Evolutionary conservation across 140 eudicot species (phyloP).

Genomic region (Flaveria floridana): DNA sequence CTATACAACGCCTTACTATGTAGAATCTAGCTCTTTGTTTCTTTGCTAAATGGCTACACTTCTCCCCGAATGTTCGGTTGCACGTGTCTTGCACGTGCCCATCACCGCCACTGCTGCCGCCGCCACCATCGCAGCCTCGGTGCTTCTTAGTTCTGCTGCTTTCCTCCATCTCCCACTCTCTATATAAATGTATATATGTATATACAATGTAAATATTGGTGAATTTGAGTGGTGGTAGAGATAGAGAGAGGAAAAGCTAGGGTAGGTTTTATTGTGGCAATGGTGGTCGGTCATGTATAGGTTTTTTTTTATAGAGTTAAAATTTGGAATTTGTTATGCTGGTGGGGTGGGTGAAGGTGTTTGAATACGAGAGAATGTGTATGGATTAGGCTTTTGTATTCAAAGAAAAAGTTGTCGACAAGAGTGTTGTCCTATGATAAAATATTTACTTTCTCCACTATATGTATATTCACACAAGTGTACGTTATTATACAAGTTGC

Average conservation of each 20-base stretch:
- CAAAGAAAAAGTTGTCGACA: slow-evolving; percentile 31
- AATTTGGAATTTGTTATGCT: not conserved
- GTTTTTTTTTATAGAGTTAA: slow-evolving; percentile 24
- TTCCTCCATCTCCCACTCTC: slow-evolving; percentile 28
- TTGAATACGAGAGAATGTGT: slow-evolving; percentile 26
- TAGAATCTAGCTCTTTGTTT: slow-evolving; percentile 78
- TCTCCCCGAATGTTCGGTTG: slow-evolving; percentile 50
- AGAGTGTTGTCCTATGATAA: slow-evolving; percentile 24
- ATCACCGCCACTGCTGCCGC: slow-evolving; percentile 5
- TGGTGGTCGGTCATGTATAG: slow-evolving; percentile 30
- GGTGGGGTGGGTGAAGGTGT: slow-evolving; percentile 28
- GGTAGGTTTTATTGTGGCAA: slow-evolving; percentile 15
- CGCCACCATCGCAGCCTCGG: slow-evolving; percentile 6
- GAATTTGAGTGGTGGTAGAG: slow-evolving; percentile 17
- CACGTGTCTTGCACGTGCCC: slow-evolving; percentile 30
- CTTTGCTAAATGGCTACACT: slow-evolving; percentile 63
- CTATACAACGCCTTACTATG: slow-evolving; percentile 74
- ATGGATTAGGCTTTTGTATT: slow-evolving; percentile 28
- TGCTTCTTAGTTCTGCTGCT: slow-evolving; percentile 18
- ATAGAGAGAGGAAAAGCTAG: not conserved
- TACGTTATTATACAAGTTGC: slow-evolving; percentile 18
- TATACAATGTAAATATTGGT: slow-evolving; percentile 1
- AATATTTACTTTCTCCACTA: slow-evolving; percentile 13
- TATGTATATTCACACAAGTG: not conserved
- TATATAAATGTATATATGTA: not conserved